Percentiles rank a stretch among this genome's conserved stretches.
These are phyloP conservation scores for Inonotus hispidus DNA, from an alignment of 1,284 basidiomycete species.

Conservation along the genomic window DNA sequence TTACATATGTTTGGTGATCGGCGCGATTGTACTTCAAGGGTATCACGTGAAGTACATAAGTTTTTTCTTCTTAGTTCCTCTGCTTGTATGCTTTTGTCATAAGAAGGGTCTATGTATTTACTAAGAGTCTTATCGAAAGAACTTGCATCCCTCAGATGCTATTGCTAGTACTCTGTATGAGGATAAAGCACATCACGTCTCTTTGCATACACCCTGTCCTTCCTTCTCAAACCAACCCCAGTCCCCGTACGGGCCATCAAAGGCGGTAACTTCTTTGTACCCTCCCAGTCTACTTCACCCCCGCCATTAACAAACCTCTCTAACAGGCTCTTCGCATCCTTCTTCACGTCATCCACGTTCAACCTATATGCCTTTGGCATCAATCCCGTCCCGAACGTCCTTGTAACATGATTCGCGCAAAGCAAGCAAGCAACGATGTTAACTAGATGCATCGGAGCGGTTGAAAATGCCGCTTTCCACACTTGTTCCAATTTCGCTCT, in stretches of 20 bases:
- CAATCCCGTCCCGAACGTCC: conserved; percentile 66
- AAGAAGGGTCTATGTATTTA: too few species aligned
- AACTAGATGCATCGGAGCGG: conserved; percentile 58
- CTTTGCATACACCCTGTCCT: conserved; percentile 5
- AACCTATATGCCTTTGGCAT: conserved; percentile 64
- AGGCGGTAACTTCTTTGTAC: conserved; percentile 1
- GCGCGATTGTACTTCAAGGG: too few species aligned
- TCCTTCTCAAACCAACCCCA: not conserved
- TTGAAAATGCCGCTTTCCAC: conserved; percentile 57
- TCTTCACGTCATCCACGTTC: conserved; percentile 37
- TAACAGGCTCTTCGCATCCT: conserved; percentile 32
- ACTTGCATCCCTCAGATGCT: too few species aligned
- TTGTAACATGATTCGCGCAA: conserved; percentile 70
- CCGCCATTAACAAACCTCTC: not conserved
- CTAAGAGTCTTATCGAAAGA: too few species aligned
- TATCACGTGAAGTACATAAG: too few species aligned
- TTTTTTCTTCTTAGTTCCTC: too few species aligned
- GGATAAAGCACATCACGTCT: too few species aligned
- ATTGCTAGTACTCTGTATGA: too few species aligned
- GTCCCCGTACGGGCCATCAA: conserved; percentile 11
- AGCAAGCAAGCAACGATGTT: conserved; percentile 62
- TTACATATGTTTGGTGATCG: too few species aligned
- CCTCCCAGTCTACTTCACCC: not conserved
- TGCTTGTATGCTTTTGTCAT: too few species aligned
- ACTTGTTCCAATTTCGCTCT: conserved; percentile 45